Conservation (phyloP, 2,329 filamentous ascomycete species). For the Fusarium fracticaudum region DNA sequence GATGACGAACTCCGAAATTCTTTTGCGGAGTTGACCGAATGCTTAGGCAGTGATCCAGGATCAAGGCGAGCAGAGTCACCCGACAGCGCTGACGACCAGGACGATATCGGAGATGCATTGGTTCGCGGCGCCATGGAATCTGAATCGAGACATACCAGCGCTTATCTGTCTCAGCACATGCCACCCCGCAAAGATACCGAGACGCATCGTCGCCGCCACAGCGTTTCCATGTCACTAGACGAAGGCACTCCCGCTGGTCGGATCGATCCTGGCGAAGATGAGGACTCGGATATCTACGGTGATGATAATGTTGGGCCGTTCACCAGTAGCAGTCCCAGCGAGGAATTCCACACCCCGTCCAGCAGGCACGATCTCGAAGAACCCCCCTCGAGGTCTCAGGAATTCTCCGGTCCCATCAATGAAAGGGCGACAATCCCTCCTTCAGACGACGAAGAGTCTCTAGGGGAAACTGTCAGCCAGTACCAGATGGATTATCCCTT, state of each 20-base stretch:
- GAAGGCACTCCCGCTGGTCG: not conserved
- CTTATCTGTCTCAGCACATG: not conserved
- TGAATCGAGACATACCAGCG: not conserved
- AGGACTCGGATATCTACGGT: not conserved
- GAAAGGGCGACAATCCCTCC: not conserved
- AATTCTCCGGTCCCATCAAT: not conserved
- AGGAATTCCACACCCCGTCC: too few species aligned
- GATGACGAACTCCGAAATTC: not conserved
- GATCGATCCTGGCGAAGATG: not conserved
- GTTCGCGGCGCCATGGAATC: not conserved
- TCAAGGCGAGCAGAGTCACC: not conserved
- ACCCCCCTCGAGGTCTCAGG: not conserved
- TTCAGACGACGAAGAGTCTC: not conserved
- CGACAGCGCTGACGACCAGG: too few species aligned
- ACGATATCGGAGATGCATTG: not conserved
- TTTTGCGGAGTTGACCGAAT: not conserved
- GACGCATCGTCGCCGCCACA: too few species aligned
- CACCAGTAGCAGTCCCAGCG: not conserved
- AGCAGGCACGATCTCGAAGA: not conserved
- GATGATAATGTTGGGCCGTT: not conserved
- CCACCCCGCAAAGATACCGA: too few species aligned
- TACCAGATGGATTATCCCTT: not conserved
- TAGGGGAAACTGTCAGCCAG: accelerated
- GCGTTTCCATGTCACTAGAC: accelerated
- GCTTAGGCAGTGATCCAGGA: accelerated